Conservation (phyloP, 257 asterid genomes). For the Primulina huaijiensis region DNA sequence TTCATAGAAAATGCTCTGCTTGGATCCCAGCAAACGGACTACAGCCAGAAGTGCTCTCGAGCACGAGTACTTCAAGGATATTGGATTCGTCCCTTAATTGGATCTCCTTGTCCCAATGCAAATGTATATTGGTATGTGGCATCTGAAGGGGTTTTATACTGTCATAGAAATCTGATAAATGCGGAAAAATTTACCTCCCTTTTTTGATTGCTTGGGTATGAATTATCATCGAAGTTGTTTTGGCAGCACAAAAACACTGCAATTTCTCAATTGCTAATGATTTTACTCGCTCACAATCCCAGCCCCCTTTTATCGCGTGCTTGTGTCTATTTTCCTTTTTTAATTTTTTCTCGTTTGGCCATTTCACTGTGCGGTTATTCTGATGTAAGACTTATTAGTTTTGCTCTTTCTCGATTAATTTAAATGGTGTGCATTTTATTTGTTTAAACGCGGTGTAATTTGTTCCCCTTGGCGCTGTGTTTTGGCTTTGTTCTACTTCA, state of each 20-base stretch:
- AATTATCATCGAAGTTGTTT: constrained; percentile 30
- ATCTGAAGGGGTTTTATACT: constrained; percentile 33
- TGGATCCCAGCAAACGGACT: constrained; percentile 92
- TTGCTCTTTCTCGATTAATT: constrained; percentile 30
- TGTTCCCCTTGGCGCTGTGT: background rate
- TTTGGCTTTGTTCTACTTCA: background rate
- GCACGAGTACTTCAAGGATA: constrained; percentile 88
- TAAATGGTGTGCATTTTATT: constrained; percentile 34
- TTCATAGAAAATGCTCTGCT: constrained; percentile 60
- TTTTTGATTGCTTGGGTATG: constrained; percentile 31
- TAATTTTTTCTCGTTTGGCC: constrained; percentile 21
- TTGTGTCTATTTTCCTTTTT: constrained; percentile 27
- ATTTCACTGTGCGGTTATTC: constrained; percentile 31
- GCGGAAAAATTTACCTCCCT: constrained; percentile 24
- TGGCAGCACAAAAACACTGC: constrained; percentile 23
- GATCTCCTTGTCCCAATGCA: constrained; percentile 34
- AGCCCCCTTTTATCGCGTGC: constrained; percentile 30
- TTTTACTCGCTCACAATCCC: constrained; percentile 32
- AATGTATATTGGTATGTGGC: constrained; percentile 60
- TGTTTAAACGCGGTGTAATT: constrained; percentile 2
- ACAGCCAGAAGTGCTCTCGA: constrained; percentile 87
- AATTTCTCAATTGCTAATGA: constrained; percentile 26
- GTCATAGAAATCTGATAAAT: constrained; percentile 33
- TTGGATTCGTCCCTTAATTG: constrained; percentile 56
- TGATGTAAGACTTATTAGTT: constrained; percentile 34